Evolutionary conservation across 1,284 basidiomycete genomes (phyloP).

Genomic region (Leccinum subrobustum): DNA sequence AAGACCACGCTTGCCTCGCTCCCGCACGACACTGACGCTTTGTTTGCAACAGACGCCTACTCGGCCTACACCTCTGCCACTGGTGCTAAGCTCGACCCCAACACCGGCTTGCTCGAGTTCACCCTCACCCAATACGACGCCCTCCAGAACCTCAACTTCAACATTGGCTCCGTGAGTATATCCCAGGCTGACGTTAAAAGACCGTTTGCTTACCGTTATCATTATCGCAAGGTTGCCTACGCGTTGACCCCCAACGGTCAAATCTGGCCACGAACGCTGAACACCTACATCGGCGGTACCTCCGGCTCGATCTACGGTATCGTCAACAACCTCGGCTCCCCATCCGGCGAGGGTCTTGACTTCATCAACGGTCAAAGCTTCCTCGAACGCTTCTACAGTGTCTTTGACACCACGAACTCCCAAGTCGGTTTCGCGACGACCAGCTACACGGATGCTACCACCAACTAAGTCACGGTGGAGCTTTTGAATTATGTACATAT

Average conservation of each 20-base stretch:
- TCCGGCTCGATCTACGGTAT: slow-evolving; percentile 47
- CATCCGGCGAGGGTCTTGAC: slow-evolving; percentile 46
- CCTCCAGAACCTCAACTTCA: slow-evolving; percentile 44
- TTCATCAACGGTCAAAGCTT: slow-evolving; percentile 55
- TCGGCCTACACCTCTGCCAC: slow-evolving; percentile 48
- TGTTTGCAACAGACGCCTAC: slow-evolving; percentile 47
- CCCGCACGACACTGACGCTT: slow-evolving; percentile 5
- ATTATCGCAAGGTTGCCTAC: slow-evolving; percentile 32
- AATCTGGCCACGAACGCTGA: slow-evolving; percentile 46
- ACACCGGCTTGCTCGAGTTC: slow-evolving; percentile 42
- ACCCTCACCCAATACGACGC: slow-evolving; percentile 37
- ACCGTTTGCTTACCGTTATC: not conserved
- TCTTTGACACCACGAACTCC: slow-evolving; percentile 57
- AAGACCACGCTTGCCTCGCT: not conserved
- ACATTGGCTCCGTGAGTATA: slow-evolving; percentile 37
- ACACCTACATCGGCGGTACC: slow-evolving; percentile 44
- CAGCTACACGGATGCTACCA: slow-evolving; percentile 51
- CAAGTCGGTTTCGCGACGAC: slow-evolving; percentile 60
- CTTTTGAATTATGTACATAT: not conserved
- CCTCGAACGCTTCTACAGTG: slow-evolving; percentile 67
- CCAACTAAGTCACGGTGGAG: slow-evolving; percentile 41
- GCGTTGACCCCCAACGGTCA: slow-evolving; percentile 48
- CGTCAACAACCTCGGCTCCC: slow-evolving; percentile 40
- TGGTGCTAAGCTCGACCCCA: slow-evolving; percentile 46
- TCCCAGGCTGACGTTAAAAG: not conserved